A percentile compares a stretch with the other conserved stretches of the same genome.
Evolutionary conservation across 2,329 filamentous ascomycete genomes (phyloP).

Genomic region (Monosporascus sp.): DNA sequence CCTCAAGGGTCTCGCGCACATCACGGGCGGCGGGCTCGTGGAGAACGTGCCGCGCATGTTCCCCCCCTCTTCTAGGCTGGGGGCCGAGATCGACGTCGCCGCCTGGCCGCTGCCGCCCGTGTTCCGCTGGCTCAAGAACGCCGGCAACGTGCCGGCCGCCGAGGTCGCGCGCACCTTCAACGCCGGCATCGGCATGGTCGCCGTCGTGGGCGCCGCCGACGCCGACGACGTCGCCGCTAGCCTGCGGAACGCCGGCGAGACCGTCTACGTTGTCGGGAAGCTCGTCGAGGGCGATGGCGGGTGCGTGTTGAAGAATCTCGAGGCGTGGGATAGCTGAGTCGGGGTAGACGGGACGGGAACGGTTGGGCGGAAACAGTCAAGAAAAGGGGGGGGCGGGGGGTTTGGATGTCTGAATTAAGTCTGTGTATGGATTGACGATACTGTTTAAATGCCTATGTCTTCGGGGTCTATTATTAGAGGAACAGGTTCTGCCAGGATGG

Average conservation of each 20-base stretch:
- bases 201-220: slow-evolving; percentile 65
- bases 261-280: slow-evolving; percentile 69
- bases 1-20: slow-evolving; percentile 92
- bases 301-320: slow-evolving; percentile 58
- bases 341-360: slow-evolving; percentile 20
- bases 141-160: slow-evolving; percentile 62
- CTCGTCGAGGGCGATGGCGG: slow-evolving; percentile 55
- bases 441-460: neutral
- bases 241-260: slow-evolving; percentile 66
- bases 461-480: no score
- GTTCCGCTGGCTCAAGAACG: slow-evolving; percentile 78
- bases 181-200: slow-evolving; percentile 89
- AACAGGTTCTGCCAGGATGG: no score
- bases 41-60: slow-evolving; percentile 97
- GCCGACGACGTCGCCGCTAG: slow-evolving; percentile 54
- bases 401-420: neutral
- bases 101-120: slow-evolving; percentile 73
- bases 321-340: slow-evolving; percentile 31
- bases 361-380: no score
- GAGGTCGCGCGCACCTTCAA: slow-evolving; percentile 97
- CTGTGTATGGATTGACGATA: neutral
- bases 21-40: slow-evolving; percentile 86
- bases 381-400: neutral
- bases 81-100: slow-evolving; percentile 73
- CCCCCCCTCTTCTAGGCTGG: slow-evolving; percentile 56